Evolutionary conservation across 441 rosid species (phyloP).

Genomic region (Erodium chrysanthum): DNA sequence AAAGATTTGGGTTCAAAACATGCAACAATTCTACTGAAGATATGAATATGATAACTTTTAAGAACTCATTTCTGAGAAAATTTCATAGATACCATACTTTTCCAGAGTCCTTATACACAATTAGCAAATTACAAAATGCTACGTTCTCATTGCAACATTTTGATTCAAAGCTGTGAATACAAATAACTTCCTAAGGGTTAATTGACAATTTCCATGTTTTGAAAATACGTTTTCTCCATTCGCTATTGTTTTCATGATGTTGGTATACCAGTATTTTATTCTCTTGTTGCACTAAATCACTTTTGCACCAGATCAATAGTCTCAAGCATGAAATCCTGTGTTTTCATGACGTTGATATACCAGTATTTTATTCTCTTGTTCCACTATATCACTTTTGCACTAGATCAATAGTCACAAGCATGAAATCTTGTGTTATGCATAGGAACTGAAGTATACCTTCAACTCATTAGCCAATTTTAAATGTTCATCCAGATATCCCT

Average conservation of each 20-base stretch:
- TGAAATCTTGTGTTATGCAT: not conserved
- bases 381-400: too few species aligned
- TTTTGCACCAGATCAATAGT: too few species aligned
- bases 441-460: slow-evolving; percentile 42
- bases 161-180: not conserved
- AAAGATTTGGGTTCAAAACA: not conserved
- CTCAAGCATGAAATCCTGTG: too few species aligned
- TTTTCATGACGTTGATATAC: too few species aligned
- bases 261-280: not conserved
- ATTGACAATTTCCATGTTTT: not conserved
- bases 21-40: not conserved
- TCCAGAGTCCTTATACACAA: not conserved
- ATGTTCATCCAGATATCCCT: slow-evolving; percentile 75
- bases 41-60: not conserved
- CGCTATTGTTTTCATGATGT: not conserved
- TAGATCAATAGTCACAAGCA: too few species aligned
- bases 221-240: not conserved
- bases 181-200: not conserved
- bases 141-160: not conserved
- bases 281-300: too few species aligned
- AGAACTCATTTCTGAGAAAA: not conserved
- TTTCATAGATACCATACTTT: not conserved
- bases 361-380: too few species aligned
- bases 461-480: slow-evolving; percentile 68
- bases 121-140: not conserved